Evolutionary conservation across 305 asterid species (phyloP).

Genomic region (Fraxinus xanthoxyloides): DNA sequence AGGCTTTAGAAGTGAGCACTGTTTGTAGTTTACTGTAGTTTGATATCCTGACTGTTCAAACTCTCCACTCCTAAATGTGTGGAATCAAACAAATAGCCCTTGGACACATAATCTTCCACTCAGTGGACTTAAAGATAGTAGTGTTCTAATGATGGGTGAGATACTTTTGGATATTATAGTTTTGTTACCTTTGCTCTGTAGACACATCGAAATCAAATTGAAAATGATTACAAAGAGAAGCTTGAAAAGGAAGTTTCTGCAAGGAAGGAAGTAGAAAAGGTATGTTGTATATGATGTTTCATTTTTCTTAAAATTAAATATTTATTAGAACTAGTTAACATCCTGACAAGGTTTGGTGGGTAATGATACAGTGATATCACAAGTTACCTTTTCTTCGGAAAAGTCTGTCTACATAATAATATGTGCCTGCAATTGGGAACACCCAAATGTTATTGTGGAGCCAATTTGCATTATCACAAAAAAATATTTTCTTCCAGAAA

Average conservation of each 20-base stretch:
- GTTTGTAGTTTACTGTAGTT: conserved; percentile 16
- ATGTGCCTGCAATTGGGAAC: neutral
- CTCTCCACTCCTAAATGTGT: conserved; percentile 2
- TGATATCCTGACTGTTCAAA: neutral
- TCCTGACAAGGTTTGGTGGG: neutral
- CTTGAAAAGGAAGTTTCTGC: conserved; percentile 68
- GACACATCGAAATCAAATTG: conserved; percentile 33
- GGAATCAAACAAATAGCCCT: neutral
- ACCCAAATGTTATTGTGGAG: neutral
- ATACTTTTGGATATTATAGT: conserved; percentile 19
- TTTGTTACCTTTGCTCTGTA: conserved; percentile 19
- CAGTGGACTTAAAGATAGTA: neutral
- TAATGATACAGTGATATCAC: neutral
- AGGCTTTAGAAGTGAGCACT: conserved; percentile 81
- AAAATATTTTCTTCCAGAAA: neutral
- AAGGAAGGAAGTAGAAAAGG: conserved; percentile 71
- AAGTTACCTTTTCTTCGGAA: neutral
- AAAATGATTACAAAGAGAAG: conserved; percentile 69
- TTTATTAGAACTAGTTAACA: neutral
- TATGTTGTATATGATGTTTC: conserved; percentile 19
- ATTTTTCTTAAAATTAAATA: conserved; percentile 1
- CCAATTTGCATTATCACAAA: neutral
- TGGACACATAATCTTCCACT: neutral
- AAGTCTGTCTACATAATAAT: neutral
- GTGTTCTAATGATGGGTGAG: neutral